These are phyloP conservation scores for Globisporangium acanthophoron DNA, from an alignment of 352 stramenopile genomes.

Conservation along the genomic window DNA sequence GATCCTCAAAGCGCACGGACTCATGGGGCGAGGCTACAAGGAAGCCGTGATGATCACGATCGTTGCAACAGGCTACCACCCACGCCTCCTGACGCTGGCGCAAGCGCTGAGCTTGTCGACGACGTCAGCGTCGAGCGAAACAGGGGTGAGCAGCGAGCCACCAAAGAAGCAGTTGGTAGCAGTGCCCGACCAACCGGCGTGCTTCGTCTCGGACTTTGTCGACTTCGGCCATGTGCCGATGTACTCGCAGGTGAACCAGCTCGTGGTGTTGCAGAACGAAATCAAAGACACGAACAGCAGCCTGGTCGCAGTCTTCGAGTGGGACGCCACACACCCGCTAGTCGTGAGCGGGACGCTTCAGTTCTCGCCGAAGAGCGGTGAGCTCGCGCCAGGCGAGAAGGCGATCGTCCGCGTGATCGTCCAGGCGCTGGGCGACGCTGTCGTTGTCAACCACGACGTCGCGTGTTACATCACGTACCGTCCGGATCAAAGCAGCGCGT, in stretches of 20 bases:
- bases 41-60: slow-evolving; percentile 59
- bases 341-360: slow-evolving; percentile 35
- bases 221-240: slow-evolving; percentile 60
- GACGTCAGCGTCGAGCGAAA: slow-evolving; percentile 11
- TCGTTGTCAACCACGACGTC: slow-evolving; percentile 70
- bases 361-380: slow-evolving; percentile 47
- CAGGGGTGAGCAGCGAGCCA: slow-evolving; percentile 7
- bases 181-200: slow-evolving; percentile 33
- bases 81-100: slow-evolving; percentile 25
- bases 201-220: slow-evolving; percentile 46
- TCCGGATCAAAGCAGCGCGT: background rate
- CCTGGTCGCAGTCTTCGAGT: slow-evolving; percentile 39
- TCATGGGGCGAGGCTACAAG: slow-evolving; percentile 66
- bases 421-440: slow-evolving; percentile 23
- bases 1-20: slow-evolving; percentile 58
- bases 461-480: slow-evolving; percentile 41
- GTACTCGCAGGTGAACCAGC: slow-evolving; percentile 32
- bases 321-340: slow-evolving; percentile 50
- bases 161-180: slow-evolving; percentile 26
- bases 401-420: slow-evolving; percentile 48
- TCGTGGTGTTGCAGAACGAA: slow-evolving; percentile 57
- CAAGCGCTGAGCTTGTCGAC: slow-evolving; percentile 9
- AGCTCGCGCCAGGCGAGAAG: slow-evolving; percentile 43
- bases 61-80: slow-evolving; percentile 55
- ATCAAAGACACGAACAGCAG: background rate